A percentile compares a stretch with the other conserved stretches of the same genome.
phyloP scores from a whole-genome alignment of 2,329 filamentous ascomycete species.

The Ophiostoma australiae region DNA sequence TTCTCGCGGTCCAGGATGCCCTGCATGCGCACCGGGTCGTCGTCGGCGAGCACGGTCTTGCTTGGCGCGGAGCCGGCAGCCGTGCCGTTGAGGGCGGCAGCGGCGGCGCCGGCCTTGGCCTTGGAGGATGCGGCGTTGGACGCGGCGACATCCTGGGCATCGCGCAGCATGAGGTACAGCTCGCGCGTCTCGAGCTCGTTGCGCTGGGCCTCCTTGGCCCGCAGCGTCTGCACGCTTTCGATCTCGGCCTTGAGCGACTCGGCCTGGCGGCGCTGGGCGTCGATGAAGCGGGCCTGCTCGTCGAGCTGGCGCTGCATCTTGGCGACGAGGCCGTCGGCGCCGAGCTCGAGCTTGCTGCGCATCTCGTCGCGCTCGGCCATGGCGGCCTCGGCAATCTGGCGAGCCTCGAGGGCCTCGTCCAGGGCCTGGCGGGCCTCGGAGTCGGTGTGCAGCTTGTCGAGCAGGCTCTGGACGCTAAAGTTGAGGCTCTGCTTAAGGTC shows the following conservation, averaged over 20 bases:
- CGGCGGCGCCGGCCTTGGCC: slow-evolving; percentile 15
- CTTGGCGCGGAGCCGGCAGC: slow-evolving; percentile 31
- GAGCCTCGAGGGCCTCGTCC: slow-evolving; percentile 84
- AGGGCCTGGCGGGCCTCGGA: slow-evolving; percentile 87
- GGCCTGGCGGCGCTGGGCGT: slow-evolving; percentile 78
- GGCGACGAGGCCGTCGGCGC: slow-evolving; percentile 86
- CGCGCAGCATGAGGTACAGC: slow-evolving; percentile 94
- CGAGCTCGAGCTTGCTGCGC: slow-evolving; percentile 79
- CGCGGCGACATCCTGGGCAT: slow-evolving; percentile 92
- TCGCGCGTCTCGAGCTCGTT: slow-evolving; percentile 96
- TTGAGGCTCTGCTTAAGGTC: slow-evolving; percentile 96
- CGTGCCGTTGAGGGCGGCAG: not conserved
- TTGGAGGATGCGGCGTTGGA: slow-evolving; percentile 59
- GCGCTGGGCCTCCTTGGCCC: slow-evolving; percentile 85
- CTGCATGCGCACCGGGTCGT: slow-evolving; percentile 72
- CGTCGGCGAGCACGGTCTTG: slow-evolving; percentile 46
- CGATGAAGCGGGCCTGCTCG: slow-evolving; percentile 85
- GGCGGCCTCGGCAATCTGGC: slow-evolving; percentile 90
- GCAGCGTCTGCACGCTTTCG: slow-evolving; percentile 75
- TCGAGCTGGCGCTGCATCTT: slow-evolving; percentile 93
- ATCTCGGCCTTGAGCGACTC: slow-evolving; percentile 86
- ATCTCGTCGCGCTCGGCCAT: slow-evolving; percentile 96
- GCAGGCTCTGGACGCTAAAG: slow-evolving; percentile 89
- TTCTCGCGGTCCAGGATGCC: slow-evolving; percentile 89
- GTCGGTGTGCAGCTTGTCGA: slow-evolving; percentile 95